Base-by-base conservation (phyloP, 148 eudicot genomes). In the Nepenthes mirabilis region DNA sequence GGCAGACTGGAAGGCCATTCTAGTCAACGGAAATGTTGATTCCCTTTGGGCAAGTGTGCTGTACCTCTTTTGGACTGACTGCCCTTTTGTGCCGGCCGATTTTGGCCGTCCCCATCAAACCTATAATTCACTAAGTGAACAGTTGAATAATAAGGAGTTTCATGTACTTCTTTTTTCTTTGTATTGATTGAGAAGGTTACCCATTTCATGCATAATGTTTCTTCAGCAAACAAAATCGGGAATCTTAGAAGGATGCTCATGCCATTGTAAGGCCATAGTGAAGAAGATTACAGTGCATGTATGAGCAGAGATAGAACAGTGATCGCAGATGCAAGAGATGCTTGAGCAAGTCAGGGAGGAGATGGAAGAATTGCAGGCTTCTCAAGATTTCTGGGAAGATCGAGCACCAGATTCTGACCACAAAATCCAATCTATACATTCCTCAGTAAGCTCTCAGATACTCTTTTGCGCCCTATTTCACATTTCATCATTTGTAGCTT, bases 321-420 rank as follows among this genome's bases (percentile, higher is more conserved):
- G 99, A 97, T 82, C 95, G 9, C 91, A 94, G 71, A 94, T 94
- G 97, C 99, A 94, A 77, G 84, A 78, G 58, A 89, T 94, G 99
- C 57, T 94, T 14, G 84, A 80, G 33, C 80, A 80, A 63, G 86
- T 94, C 11, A 77, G 80, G 61, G 71, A 72, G 40, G 99, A 94
- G 70, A 94, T 86, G 97, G 97, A 86, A 77, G 82, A 84, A 57
- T 71, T 89, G 37, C 91, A 89, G 71, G 77, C 77, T 33, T 86
- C 97, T 70, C 83, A 83, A 7, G 78, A 94, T 69, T 84, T 76
- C 66, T 94, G 99, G 99, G 83, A 94, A 75, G 65, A 77, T 33
- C 85, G 73, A 35, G 97, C 99, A 5, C 80, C 81, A 13, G 65
- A 72, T 64, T 77, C 84, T 37, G 83, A 84, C 51, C 48, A 50